Evolutionary conservation across 208 protist species (phyloP), one percentile per base, ranked within the genome.

Genomic region (Herpetomonas samuelpessoai): DNA sequence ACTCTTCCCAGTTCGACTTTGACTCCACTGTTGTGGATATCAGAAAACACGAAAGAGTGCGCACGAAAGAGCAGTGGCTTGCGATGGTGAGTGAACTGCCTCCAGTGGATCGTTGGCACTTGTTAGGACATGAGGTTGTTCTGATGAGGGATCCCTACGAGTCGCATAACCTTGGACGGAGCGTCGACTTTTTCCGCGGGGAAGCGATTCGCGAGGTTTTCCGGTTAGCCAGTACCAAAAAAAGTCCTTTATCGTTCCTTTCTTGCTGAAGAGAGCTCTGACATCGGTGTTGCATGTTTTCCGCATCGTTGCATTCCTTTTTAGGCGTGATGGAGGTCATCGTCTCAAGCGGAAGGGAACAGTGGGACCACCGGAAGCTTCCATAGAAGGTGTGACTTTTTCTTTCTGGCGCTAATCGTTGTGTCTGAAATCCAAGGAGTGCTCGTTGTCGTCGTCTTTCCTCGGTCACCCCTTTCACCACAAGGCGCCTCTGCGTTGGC

Each of bases 141-240:
- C 57, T 91, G 52, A 41, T 94, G 1, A 62, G 85, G 2, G 88
- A 94, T 52, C 88, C 88, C 0, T 94, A 79, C 39, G 88, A 94
- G 41, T 27, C 63, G 22, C 88, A 94, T 30, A 92, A 72, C 55
- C 62, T 94, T 2, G 88, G 82, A 0, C 61, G 84, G 6, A 85
- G 84, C 56, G 84, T 94, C 10, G 85, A 94, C 63, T 94, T 94
- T 63, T 91, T 94, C 46, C 64, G 71, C 9, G 78, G 65, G 1
- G 88, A 94, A 49, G 50, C 61, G 21, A 82, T 94, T 29, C 68
- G 85, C 4, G 88, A 94, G 45, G 71, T 27, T 10, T 89, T 94
- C 68, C 70, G 86, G 27, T 59, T 76, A 12, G 57, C 85, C 3
- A 61, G 71, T 3, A 18, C 30, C 16, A 72, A 83, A 16, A 70